Percentiles rank a stretch among this genome's conserved stretches.
Conservation (phyloP, 2,329 filamentous ascomycete species). For the Cercospora zeina region DNA sequence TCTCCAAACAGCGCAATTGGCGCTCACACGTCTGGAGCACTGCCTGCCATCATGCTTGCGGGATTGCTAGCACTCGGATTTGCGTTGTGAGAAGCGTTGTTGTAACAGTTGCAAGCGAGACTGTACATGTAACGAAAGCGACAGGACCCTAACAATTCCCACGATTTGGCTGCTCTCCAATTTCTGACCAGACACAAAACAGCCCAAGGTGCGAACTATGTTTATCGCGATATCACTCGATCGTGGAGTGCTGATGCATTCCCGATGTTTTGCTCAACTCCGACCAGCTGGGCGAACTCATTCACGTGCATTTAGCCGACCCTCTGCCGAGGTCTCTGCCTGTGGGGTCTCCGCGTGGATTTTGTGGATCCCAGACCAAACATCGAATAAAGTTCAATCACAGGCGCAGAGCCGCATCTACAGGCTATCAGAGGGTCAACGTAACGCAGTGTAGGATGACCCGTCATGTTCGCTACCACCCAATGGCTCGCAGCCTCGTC, state of each 20-base stretch:
- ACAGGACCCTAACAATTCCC: background rate
- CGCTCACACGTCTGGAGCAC: background rate
- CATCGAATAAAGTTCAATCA: conserved; percentile 2
- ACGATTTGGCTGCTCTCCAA: background rate
- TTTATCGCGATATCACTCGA: background rate
- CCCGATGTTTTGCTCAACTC: background rate
- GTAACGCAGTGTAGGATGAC: background rate
- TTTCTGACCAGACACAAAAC: background rate
- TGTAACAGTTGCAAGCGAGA: background rate
- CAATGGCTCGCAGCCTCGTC: conserved; percentile 13
- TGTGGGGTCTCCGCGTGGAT: conserved; percentile 3
- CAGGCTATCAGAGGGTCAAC: background rate
- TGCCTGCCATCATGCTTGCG: background rate
- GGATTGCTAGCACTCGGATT: background rate
- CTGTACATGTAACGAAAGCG: background rate
- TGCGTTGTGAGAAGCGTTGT: background rate
- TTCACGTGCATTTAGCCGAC: conserved; percentile 16
- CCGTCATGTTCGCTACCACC: conserved; percentile 3
- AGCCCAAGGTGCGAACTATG: background rate
- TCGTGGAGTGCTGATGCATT: background rate
- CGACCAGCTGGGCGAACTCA: background rate
- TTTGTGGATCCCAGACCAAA: background rate
- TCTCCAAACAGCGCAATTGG: background rate
- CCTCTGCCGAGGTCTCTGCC: conserved; percentile 12
- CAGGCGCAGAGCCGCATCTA: conserved; percentile 12